Base-by-base conservation (phyloP, 2,329 filamentous ascomycete genomes). In the Daldinia sp. region DNA sequence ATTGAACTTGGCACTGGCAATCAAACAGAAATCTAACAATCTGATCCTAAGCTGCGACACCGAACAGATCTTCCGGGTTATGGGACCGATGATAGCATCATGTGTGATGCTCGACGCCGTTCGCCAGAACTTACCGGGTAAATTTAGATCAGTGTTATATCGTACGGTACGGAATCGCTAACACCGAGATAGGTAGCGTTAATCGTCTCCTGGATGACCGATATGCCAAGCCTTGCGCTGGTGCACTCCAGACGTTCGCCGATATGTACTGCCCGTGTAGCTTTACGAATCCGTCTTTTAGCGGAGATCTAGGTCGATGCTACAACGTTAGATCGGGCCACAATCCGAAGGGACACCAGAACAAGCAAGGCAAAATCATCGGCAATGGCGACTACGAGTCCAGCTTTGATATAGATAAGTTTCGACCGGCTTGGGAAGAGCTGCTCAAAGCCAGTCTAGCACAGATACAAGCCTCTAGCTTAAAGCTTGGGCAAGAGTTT, bases 21-120 rank as follows among this genome's bases (percentile, higher is more conserved):
- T 75, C 49, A 71, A 69, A 45, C 68, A 73, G 2, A 68, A 66
- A 34, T 53, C 70, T 15, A 37, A 39, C 27, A 61, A 70, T 23
- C 39, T 57, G 1, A 21, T 51, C 3, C 45, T 74, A 15, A 58
- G 61, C 11, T 49, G 65, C 23, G 61, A 72, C 37, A 73, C 71
- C 1, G 71, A 74, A 47, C 67, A 73, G 21, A 75, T 75, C 1
- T 75, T 75, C 48, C 66, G 72, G 23, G 64, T 61, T 8, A 73
- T 75, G 43, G 74, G 69, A 0, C 74, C 74, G 3, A 73, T 75
- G 71, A 73, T 75, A 55, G 71, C 73, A 13, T 74, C 72, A 0
- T 75, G 73, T 34, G 71, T 75, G 50, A 74, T 75, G 73, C 70
- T 75, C 21, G 74, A 75, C 47, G 72, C 74, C 5, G 73, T 74